These are phyloP conservation scores for Metarhizium guizhouense DNA, from an alignment of 2,329 filamentous ascomycete species.

Conservation along the genomic window DNA sequence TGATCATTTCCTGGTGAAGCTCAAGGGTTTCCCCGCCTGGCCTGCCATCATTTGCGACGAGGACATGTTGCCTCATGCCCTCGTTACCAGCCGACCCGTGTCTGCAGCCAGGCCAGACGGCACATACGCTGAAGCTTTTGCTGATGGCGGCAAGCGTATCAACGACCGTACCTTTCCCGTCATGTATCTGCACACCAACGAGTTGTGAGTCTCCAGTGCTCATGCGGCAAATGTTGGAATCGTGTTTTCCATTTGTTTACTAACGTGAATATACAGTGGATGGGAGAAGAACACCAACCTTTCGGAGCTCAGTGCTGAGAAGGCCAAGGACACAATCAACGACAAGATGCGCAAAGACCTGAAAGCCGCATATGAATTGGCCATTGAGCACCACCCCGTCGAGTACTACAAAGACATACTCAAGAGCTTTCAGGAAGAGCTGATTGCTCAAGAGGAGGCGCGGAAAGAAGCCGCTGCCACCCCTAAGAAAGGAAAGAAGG, in stretches of 20 bases:
- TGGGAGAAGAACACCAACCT: constrained; percentile 87
- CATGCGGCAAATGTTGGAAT: neutral
- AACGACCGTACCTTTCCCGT: constrained; percentile 83
- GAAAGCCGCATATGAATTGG: constrained; percentile 69
- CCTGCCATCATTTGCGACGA: constrained; percentile 91
- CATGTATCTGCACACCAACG: constrained; percentile 92
- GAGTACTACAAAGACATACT: constrained; percentile 79
- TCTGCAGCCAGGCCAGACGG: constrained; percentile 76
- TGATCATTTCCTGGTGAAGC: constrained; percentile 83
- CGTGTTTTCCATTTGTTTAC: neutral
- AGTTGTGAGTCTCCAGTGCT: constrained; percentile 66
- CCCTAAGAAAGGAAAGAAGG: constrained; percentile 34
- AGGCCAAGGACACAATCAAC: constrained; percentile 58
- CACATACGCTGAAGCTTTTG: constrained; percentile 77
- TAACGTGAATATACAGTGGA: constrained; percentile 45
- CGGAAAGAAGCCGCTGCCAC: constrained; percentile 31
- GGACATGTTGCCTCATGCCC: constrained; percentile 75
- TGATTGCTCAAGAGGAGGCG: constrained; percentile 45
- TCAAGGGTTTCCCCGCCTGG: constrained; percentile 94
- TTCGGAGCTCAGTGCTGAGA: constrained; percentile 64
- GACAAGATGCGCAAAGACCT: constrained; percentile 77
- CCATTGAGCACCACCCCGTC: constrained; percentile 67
- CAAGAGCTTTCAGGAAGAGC: constrained; percentile 57
- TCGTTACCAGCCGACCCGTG: constrained; percentile 73
- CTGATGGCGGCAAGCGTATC: constrained; percentile 77